Conservation (phyloP, 2,329 filamentous ascomycete species). For the Aurifilum marmelostoma region DNA sequence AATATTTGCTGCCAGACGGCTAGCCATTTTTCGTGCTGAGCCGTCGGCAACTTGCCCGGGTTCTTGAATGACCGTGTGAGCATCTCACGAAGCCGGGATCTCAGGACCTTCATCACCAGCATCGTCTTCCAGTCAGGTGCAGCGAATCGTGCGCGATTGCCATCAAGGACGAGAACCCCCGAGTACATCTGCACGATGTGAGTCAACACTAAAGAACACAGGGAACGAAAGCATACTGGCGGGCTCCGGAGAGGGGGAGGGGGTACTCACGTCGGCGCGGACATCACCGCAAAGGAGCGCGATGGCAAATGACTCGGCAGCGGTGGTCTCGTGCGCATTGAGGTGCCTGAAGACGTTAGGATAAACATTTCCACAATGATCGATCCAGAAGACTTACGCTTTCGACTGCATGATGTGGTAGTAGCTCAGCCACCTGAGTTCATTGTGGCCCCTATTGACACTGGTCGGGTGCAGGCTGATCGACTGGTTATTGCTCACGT, state of each 20-base stretch:
- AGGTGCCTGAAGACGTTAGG: constrained; percentile 61
- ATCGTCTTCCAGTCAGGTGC: constrained; percentile 88
- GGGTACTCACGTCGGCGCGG: constrained; percentile 71
- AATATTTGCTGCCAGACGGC: constrained; percentile 76
- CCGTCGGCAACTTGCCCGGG: constrained; percentile 63
- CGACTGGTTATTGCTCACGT: constrained; percentile 88
- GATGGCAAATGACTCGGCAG: constrained; percentile 80
- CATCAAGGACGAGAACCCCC: constrained; percentile 84
- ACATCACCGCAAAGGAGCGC: constrained; percentile 86
- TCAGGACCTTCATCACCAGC: constrained; percentile 83
- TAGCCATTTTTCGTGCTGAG: constrained; percentile 74
- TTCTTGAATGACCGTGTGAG: constrained; percentile 71
- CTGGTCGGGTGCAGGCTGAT: constrained; percentile 87
- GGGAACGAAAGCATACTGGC: neutral
- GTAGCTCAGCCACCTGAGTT: constrained; percentile 84
- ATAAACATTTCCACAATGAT: neutral
- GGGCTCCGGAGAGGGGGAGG: no score
- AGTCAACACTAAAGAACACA: neutral
- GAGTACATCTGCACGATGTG: constrained; percentile 69
- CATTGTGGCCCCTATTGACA: constrained; percentile 75
- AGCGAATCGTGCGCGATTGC: constrained; percentile 82
- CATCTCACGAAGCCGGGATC: constrained; percentile 74
- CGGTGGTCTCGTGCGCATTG: constrained; percentile 87
- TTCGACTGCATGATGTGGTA: constrained; percentile 97
- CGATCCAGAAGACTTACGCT: constrained; percentile 54